phyloP scores from a whole-genome alignment of 1,284 basidiomycete species.

The Boletellus deceptivus region DNA sequence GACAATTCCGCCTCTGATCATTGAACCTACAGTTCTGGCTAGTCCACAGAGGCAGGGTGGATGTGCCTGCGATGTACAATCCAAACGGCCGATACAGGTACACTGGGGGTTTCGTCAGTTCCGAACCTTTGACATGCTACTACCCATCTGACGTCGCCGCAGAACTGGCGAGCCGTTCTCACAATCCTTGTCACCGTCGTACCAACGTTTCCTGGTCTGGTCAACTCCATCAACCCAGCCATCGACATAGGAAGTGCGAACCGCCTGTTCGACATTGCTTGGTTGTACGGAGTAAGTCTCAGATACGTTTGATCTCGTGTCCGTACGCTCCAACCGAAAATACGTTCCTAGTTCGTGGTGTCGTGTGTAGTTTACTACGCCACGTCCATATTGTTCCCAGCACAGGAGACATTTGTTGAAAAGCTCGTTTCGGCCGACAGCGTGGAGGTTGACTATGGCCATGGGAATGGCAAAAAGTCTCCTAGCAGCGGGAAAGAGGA shows the following conservation, averaged over 20 bases:
- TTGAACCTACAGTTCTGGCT: constrained; percentile 54
- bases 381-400: constrained; percentile 56
- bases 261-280: constrained; percentile 64
- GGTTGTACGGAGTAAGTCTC: constrained; percentile 62
- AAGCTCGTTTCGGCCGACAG: constrained; percentile 36
- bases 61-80: constrained; percentile 71
- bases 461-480: background rate
- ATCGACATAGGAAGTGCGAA: constrained; percentile 52
- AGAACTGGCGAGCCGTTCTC: constrained; percentile 74
- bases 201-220: constrained; percentile 66
- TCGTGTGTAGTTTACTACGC: constrained; percentile 47
- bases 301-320: constrained; percentile 24
- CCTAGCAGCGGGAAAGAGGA: background rate
- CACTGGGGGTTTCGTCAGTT: constrained; percentile 57
- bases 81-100: constrained; percentile 66
- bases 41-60: constrained; percentile 58
- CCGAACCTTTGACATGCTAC: constrained; percentile 6
- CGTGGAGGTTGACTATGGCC: background rate
- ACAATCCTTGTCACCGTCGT: constrained; percentile 62
- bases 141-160: background rate
- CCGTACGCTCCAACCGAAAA: constrained; percentile 10
- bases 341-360: constrained; percentile 36
- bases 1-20: constrained; percentile 1
- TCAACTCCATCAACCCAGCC: constrained; percentile 60
- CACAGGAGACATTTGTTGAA: constrained; percentile 56